Evolutionary conservation across 371 early-diverging fungal species (phyloP).

Genomic region (Gilbertella persicaria): DNA sequence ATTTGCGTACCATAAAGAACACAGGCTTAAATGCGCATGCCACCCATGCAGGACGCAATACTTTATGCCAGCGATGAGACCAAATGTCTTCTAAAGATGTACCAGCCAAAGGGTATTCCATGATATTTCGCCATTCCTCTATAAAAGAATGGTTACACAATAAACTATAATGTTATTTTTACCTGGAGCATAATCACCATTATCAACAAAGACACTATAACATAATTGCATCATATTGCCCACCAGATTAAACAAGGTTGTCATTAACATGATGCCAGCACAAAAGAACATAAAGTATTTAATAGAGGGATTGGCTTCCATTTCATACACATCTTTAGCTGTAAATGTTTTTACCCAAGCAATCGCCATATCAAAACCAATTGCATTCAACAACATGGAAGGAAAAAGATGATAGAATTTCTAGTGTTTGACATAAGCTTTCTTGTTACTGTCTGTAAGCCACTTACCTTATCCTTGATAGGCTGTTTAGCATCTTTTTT

Average conservation of each 20-base stretch:
- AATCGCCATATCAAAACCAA: constrained; percentile 5
- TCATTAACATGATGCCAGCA: constrained; percentile 6
- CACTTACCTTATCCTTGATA: constrained; percentile 1
- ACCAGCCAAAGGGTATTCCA: constrained; percentile 12
- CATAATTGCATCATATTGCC: constrained; percentile 11
- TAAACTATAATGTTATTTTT: background rate
- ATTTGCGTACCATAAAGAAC: constrained; percentile 8
- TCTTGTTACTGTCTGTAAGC: background rate
- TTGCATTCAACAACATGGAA: constrained; percentile 6
- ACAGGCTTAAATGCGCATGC: constrained; percentile 17
- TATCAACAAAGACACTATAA: constrained; percentile 2
- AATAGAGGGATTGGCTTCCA: background rate
- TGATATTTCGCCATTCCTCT: constrained; percentile 21
- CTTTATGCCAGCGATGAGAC: constrained; percentile 24
- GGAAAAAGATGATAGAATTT: constrained; percentile 19
- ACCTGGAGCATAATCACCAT: constrained; percentile 16
- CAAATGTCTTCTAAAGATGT: constrained; percentile 12
- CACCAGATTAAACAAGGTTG: constrained; percentile 7
- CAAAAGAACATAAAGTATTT: constrained; percentile 3
- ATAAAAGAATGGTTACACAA: background rate
- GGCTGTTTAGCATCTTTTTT: constrained; percentile 2
- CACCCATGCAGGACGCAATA: constrained; percentile 16
- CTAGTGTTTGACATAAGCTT: background rate
- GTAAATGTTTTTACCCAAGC: constrained; percentile 17
- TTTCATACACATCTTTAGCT: constrained; percentile 5